phyloP scores from a whole-genome alignment of 257 asterid species.

The Sherardia arvensis region DNA sequence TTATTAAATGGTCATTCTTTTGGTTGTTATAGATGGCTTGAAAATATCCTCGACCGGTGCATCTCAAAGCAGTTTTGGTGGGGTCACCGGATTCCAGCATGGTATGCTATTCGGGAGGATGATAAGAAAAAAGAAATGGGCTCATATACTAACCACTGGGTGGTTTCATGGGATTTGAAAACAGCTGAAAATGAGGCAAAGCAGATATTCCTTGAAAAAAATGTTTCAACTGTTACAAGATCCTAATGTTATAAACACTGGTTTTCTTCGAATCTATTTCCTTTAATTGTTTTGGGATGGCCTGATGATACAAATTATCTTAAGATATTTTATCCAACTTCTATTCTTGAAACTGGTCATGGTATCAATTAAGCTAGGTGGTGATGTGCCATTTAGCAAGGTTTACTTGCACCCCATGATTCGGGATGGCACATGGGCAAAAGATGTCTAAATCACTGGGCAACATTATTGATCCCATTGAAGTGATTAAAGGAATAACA shows the following conservation, averaged over 20 bases:
- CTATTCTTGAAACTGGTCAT: conserved; percentile 93
- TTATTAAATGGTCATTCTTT: conserved; percentile 7
- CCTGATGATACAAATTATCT: conserved; percentile 82
- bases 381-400: conserved; percentile 87
- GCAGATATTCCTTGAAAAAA: conserved; percentile 45
- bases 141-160: conserved; percentile 59
- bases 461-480: conserved; percentile 85
- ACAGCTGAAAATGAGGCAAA: conserved; percentile 62
- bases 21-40: conserved; percentile 77
- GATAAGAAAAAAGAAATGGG: conserved; percentile 71
- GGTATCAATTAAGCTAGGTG: conserved; percentile 87
- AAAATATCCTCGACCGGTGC: conserved; percentile 96
- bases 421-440: conserved; percentile 98
- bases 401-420: conserved; percentile 95
- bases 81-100: conserved; percentile 98
- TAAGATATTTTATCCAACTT: conserved; percentile 70
- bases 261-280: conserved; percentile 95
- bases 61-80: conserved; percentile 98
- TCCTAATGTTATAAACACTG: conserved; percentile 95
- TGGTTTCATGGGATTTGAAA: conserved; percentile 69
- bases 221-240: conserved; percentile 64
- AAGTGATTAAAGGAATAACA: conserved; percentile 72
- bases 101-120: conserved; percentile 67
- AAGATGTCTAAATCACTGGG: conserved; percentile 99
- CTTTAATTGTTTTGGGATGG: conserved; percentile 86